phyloP scores from a whole-genome alignment of 768 basidiomycete genomes.

The Rhizopogon sp. region DNA sequence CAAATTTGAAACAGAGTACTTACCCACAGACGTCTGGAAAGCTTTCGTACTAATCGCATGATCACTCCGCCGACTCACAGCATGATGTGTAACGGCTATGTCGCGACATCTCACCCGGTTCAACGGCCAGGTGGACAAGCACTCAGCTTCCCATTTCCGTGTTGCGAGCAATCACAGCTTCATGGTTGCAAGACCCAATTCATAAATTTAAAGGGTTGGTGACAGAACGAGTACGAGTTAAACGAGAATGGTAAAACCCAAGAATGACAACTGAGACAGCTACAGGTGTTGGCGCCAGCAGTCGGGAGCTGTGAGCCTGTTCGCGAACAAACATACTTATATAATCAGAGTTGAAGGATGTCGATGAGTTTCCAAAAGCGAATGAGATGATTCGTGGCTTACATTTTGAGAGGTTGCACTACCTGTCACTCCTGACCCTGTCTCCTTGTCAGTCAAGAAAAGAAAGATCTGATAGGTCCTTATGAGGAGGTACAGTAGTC shows the following conservation, averaged over 20 bases:
- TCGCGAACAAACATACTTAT: constrained; percentile 29
- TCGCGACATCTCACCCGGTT: background rate
- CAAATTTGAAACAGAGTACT: background rate
- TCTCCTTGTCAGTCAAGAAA: background rate
- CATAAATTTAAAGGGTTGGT: background rate
- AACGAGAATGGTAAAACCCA: constrained; percentile 26
- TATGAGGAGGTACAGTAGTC: constrained; percentile 18
- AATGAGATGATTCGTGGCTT: background rate
- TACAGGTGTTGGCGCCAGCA: constrained; percentile 16
- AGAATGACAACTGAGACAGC: constrained; percentile 24
- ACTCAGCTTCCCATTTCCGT: constrained; percentile 28
- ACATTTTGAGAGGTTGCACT: constrained; percentile 22
- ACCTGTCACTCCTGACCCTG: constrained; percentile 15
- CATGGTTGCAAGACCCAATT: background rate
- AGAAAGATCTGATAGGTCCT: constrained; percentile 1
- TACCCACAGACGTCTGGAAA: constrained; percentile 31
- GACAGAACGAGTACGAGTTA: constrained; percentile 15
- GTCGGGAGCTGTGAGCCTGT: constrained; percentile 23
- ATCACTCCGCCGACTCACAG: constrained; percentile 24
- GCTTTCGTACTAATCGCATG: constrained; percentile 21
- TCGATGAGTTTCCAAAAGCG: background rate
- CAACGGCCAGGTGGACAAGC: constrained; percentile 28
- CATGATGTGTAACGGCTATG: constrained; percentile 27
- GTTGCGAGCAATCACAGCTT: constrained; percentile 17
- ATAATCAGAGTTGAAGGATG: too few species aligned